These are phyloP conservation scores for Tolypocladium nubicola DNA, from an alignment of 2,329 filamentous ascomycete species.

Conservation along the genomic window DNA sequence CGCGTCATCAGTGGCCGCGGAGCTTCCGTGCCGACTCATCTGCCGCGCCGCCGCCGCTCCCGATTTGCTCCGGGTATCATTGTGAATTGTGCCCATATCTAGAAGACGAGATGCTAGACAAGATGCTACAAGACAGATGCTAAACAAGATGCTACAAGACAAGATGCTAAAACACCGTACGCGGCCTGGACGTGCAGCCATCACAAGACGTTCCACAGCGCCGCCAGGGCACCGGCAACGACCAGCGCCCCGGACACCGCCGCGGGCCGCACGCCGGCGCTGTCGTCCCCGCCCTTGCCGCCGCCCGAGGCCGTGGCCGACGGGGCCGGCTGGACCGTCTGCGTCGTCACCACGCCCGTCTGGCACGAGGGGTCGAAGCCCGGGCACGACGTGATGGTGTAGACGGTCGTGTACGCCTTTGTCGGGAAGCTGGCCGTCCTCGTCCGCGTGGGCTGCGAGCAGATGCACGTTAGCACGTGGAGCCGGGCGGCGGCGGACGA, in stretches of 20 bases:
- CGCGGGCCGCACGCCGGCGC: conserved; percentile 2
- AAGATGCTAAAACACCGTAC: background rate
- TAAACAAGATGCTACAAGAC: background rate
- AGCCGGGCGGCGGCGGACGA: too few species aligned
- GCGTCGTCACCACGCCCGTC: conserved; percentile 12
- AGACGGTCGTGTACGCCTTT: conserved; percentile 11
- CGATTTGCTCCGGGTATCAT: background rate
- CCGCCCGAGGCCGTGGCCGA: background rate
- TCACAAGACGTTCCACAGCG: conserved; percentile 2
- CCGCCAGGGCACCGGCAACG: background rate
- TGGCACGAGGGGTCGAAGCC: conserved; percentile 9
- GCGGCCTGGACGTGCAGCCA: background rate
- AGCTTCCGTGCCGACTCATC: background rate
- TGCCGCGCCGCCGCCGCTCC: background rate
- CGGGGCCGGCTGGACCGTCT: conserved; percentile 3
- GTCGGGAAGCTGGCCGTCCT: conserved; percentile 3
- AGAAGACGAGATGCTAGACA: background rate
- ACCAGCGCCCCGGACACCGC: background rate
- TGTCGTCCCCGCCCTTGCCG: conserved; percentile 4
- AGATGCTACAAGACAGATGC: background rate
- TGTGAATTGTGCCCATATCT: background rate
- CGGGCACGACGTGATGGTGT: conserved; percentile 15
- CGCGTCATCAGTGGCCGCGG: background rate
- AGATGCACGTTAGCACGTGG: background rate
- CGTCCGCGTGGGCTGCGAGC: conserved; percentile 3